phyloP scores from a whole-genome alignment of 73 alveolate genomes.

The Paraurostyla sp. region DNA sequence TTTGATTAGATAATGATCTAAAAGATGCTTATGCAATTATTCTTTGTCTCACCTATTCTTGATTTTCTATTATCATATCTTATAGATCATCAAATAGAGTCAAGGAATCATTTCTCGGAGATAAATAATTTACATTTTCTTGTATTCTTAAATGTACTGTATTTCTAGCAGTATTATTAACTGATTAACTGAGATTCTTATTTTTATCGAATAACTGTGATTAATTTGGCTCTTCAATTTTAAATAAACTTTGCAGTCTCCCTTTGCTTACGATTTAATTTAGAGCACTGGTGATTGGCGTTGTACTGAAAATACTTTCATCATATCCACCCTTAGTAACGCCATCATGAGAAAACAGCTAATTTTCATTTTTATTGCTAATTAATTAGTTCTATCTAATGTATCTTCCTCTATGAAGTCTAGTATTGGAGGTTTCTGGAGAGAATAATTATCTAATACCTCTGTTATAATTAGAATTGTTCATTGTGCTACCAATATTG shows the following conservation, averaged over 20 bases:
- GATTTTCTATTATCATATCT: not conserved
- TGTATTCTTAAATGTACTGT: not conserved
- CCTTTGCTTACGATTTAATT: not conserved
- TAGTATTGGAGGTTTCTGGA: too few relatives aligned
- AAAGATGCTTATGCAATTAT: not conserved
- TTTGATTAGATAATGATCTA: not conserved
- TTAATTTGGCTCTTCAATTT: not conserved
- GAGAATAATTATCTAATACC: too few relatives aligned
- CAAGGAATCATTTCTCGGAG: not conserved
- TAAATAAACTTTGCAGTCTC: not conserved
- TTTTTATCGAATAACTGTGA: too few relatives aligned
- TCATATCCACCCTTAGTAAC: not conserved
- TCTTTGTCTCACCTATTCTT: not conserved
- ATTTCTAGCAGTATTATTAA: not conserved
- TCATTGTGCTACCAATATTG: too few relatives aligned
- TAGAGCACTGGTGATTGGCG: constrained; percentile 4
- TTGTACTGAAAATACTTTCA: not conserved
- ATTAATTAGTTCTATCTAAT: too few relatives aligned
- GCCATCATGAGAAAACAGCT: too few relatives aligned
- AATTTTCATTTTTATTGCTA: too few relatives aligned
- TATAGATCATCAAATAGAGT: constrained; percentile 1
- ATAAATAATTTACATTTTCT: not conserved
- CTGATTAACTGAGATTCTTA: too few relatives aligned
- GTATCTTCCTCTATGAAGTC: too few relatives aligned
- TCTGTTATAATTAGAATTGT: too few relatives aligned